phyloP scores from a whole-genome alignment of 148 eudicot genomes.

The Fallopia convolvulus region DNA sequence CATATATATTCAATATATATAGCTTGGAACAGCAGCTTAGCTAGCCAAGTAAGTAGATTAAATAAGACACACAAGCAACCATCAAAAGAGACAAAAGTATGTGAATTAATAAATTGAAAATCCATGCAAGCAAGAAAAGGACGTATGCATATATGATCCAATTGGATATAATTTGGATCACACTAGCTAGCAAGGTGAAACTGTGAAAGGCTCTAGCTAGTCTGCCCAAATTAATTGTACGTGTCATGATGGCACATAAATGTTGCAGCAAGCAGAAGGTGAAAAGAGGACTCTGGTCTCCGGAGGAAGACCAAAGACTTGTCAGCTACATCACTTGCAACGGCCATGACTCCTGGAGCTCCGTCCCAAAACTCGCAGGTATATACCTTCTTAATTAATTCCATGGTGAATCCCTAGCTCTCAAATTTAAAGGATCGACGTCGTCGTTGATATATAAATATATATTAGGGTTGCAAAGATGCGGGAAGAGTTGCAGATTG shows the following conservation, averaged over 20 bases:
- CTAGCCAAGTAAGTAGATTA: neutral
- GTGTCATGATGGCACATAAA: neutral
- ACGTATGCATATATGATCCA: neutral
- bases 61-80: neutral
- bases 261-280: conserved; percentile 11
- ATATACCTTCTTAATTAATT: no score
- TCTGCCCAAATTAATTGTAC: neutral
- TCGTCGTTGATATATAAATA: no score
- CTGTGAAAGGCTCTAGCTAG: neutral
- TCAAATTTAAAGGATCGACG: no score
- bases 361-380: conserved; percentile 8
- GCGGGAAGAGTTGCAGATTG: conserved; percentile 11
- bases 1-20: neutral
- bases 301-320: conserved; percentile 9
- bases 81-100: neutral
- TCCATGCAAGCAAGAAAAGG: neutral
- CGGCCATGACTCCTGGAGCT: conserved; percentile 1
- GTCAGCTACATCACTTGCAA: neutral
- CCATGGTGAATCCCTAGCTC: no score
- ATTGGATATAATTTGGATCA: neutral
- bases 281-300: conserved; percentile 10
- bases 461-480: conserved; percentile 10
- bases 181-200: neutral
- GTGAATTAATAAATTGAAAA: neutral
- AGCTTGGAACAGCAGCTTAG: neutral